phyloP scores from a whole-genome alignment of 1,284 basidiomycete genomes.

The Tylopilus sp. region DNA sequence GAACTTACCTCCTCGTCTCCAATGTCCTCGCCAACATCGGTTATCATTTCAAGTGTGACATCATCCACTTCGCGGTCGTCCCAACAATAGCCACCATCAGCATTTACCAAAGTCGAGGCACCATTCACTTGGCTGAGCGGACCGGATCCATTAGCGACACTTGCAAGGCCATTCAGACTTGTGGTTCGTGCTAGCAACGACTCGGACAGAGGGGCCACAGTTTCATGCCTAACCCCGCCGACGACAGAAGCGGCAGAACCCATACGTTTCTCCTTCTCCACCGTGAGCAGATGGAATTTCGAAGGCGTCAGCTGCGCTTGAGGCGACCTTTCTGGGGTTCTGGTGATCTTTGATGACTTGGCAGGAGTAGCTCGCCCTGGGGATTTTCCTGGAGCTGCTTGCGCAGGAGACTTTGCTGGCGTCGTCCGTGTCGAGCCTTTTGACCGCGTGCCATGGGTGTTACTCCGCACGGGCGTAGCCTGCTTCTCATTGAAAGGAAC shows the following conservation, averaged over 20 bases:
- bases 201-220: constrained; percentile 21
- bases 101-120: constrained; percentile 21
- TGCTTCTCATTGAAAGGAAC: constrained; percentile 12
- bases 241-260: constrained; percentile 23
- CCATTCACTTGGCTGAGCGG: constrained; percentile 24
- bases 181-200: constrained; percentile 22
- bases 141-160: constrained; percentile 20
- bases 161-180: constrained; percentile 15
- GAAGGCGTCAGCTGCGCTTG: constrained; percentile 18
- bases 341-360: constrained; percentile 23
- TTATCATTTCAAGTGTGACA: constrained; percentile 62
- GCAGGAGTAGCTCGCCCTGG: constrained; percentile 16
- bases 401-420: constrained; percentile 18
- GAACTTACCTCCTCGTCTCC: constrained; percentile 63
- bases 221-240: constrained; percentile 17
- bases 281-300: constrained; percentile 19
- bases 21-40: constrained; percentile 60
- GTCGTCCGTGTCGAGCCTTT: constrained; percentile 19
- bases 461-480: constrained; percentile 12
- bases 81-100: constrained; percentile 26
- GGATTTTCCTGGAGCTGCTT: constrained; percentile 20
- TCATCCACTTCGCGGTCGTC: constrained; percentile 34
- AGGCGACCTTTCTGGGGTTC: constrained; percentile 21
- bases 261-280: constrained; percentile 21
- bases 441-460: constrained; percentile 13